Evolutionary conservation across 2,329 filamentous ascomycete genomes (phyloP), one percentile per base, ranked within the genome.

Genomic region (Hymenoscyphus albidus): DNA sequence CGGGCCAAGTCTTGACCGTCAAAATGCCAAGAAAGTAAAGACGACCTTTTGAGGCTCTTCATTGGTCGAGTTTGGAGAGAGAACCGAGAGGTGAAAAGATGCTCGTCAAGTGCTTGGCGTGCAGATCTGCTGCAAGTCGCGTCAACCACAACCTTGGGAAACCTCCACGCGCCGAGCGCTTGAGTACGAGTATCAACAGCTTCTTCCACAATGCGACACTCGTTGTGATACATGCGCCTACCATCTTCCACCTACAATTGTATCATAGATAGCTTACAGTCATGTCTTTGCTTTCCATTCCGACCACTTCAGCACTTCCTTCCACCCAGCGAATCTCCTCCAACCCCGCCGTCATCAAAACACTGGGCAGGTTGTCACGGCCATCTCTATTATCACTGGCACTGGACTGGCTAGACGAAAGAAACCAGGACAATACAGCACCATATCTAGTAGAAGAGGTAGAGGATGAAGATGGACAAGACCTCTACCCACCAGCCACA

Each of bases 351-450:
- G 83, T 92, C 59, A 76, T 83, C 68, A 92, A 90, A 75, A 81
- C 84, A 51, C 81, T 96, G 59, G 83, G 81, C 66, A 88, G 88
- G 62, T 82, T 96, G 18, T 89, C 91, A 1, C 87, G 92, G 60
- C 80, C 87, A 58, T 87, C 90, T 0, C 83, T 96, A 27, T 78
- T 95, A 32, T 85, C 87, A 0, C 82, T 96, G 9, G 89, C 85
- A 0, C 82, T 93, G 27, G 84, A 89, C 78, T 96, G 92, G 92
- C 85, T 96, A 2, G 85, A 89, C 64, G 85, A 88, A 59, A 80
- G 82, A 68, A 88, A 90, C 68, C 80, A 86, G 51, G 77, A 82
- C 4, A 79, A 83, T 18, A 88, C 85, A 55, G 80, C 80, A 1
- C 89, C 89, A 0, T 86, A 82, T 73, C 82, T 89, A n/a, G 55